These are phyloP conservation scores for Wickerhamiella parazyma DNA, from an alignment of 805 yeast genomes.

Conservation along the genomic window DNA sequence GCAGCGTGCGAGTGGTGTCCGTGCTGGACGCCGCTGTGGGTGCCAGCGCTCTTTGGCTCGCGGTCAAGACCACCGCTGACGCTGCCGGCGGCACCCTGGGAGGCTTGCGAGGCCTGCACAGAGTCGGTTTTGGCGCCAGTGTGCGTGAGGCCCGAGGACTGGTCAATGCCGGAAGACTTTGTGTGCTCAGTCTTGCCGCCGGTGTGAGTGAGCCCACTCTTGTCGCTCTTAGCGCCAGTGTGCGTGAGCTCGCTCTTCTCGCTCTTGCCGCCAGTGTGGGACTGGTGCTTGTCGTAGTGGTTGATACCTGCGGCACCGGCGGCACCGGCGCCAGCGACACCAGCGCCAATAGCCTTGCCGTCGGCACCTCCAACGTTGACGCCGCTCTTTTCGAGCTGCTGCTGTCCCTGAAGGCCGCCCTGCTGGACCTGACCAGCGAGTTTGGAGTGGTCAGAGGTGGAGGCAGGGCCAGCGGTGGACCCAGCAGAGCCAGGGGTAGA, in stretches of 20 bases:
- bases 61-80: background rate
- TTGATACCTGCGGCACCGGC: constrained; percentile 9
- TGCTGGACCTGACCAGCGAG: background rate
- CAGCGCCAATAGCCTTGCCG: constrained; percentile 11
- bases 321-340: constrained; percentile 13
- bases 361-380: constrained; percentile 4
- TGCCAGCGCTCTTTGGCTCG: constrained; percentile 1
- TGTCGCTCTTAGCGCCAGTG: background rate
- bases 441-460: background rate
- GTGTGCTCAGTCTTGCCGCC: background rate
- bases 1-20: background rate
- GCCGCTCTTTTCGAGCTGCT: constrained; percentile 1
- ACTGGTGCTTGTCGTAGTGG: constrained; percentile 4
- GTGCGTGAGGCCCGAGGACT: constrained; percentile 2
- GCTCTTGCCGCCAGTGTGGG: constrained; percentile 9
- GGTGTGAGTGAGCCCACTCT: background rate
- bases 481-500: too few species aligned
- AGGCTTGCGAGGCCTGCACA: background rate
- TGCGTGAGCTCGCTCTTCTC: background rate
- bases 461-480: too few species aligned
- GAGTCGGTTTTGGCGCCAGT: constrained; percentile 7
- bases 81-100: constrained; percentile 1
- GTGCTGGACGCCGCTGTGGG: constrained; percentile 1
- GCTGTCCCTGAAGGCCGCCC: background rate
- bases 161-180: background rate